Evolutionary conservation across 352 stramenopile species (phyloP).

Genomic region (Phytophthora brassicae): DNA sequence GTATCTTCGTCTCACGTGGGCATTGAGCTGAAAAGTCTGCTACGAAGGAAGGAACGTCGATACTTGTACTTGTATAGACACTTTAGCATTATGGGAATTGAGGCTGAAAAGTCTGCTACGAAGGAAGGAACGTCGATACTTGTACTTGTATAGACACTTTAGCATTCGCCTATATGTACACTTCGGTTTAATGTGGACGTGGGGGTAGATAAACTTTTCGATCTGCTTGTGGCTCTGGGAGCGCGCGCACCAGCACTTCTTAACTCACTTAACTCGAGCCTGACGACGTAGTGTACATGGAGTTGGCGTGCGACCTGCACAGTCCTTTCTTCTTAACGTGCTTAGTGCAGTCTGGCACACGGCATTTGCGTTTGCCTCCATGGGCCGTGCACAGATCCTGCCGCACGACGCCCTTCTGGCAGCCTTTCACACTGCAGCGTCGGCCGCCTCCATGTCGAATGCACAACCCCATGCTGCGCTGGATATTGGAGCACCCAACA

Average conservation of each 20-base stretch:
- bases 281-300: constrained; percentile 35
- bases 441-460: constrained; percentile 86
- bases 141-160: constrained; percentile 13
- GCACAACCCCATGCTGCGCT: constrained; percentile 86
- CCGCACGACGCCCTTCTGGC: constrained; percentile 83
- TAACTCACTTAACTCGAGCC: constrained; percentile 27
- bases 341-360: constrained; percentile 78
- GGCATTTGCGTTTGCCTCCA: constrained; percentile 84
- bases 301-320: constrained; percentile 78
- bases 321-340: constrained; percentile 87
- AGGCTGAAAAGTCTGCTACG: background rate
- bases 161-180: constrained; percentile 19
- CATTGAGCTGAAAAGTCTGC: background rate
- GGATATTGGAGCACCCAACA: constrained; percentile 83
- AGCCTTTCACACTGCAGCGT: constrained; percentile 78
- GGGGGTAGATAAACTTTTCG: constrained; percentile 6
- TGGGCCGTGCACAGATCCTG: constrained; percentile 87
- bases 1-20: background rate
- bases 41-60: background rate
- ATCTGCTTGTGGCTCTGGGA: background rate
- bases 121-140: background rate
- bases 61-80: constrained; percentile 4
- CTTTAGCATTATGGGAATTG: constrained; percentile 2
- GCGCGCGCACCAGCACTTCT: too few relatives aligned
- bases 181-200: constrained; percentile 23